Conservation (phyloP, 371 early-diverging fungal genomes). For the Mucor circinelloides region DNA sequence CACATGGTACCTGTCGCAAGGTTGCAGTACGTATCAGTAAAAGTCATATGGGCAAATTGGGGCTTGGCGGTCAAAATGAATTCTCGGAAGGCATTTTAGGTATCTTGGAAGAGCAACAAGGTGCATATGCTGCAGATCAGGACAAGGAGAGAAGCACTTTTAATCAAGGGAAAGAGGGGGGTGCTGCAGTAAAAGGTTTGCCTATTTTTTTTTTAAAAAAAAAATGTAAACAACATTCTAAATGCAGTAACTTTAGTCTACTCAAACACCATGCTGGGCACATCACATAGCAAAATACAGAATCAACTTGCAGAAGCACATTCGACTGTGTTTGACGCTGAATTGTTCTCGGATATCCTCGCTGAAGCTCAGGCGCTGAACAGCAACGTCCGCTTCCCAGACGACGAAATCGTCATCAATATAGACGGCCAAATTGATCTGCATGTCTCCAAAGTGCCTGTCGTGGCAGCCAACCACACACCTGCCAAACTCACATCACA, state of each 20-base stretch:
- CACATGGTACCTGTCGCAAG: conserved; percentile 21
- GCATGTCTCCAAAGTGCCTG: conserved; percentile 27
- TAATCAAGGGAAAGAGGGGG: neutral
- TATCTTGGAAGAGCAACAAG: neutral
- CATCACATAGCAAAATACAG: conserved; percentile 32
- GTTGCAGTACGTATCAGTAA: conserved; percentile 26
- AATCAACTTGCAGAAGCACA: conserved; percentile 52
- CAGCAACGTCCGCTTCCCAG: conserved; percentile 51
- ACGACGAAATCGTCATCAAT: conserved; percentile 55
- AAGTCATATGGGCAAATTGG: conserved; percentile 20
- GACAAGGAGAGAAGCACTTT: neutral
- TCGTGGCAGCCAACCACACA: neutral
- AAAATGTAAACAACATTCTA: neutral
- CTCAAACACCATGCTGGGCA: neutral
- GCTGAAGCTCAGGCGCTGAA: conserved; percentile 57
- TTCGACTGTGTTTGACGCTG: conserved; percentile 60
- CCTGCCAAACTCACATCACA: conserved; percentile 9
- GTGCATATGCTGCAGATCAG: neutral
- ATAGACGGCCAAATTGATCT: conserved; percentile 62
- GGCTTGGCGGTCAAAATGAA: conserved; percentile 5
- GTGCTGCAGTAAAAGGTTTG: neutral
- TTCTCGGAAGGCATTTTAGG: conserved; percentile 25
- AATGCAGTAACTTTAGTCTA: neutral
- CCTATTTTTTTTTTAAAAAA: neutral
- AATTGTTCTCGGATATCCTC: conserved; percentile 55